Conservation (phyloP, 139 green algal species). For the Auxenochlorella pyrenoidosa region DNA sequence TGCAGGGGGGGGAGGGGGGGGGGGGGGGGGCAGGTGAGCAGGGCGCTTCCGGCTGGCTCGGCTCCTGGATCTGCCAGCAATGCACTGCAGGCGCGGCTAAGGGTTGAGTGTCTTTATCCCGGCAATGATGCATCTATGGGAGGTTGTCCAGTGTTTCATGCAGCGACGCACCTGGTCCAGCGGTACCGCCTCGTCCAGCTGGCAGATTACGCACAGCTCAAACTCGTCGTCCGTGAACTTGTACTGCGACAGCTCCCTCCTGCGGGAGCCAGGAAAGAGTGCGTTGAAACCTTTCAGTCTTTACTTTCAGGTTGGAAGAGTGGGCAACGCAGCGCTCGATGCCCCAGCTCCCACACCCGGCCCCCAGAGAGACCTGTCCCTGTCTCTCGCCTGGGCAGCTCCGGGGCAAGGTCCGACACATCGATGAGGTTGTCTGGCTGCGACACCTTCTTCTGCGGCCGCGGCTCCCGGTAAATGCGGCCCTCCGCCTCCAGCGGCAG, state of each 20-base stretch:
- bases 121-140: not conserved
- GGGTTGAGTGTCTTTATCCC: no score
- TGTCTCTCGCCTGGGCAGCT: not conserved
- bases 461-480: not conserved
- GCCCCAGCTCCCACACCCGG: no score
- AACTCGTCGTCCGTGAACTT: conserved; percentile 49
- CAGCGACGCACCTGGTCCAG: conserved; percentile 17
- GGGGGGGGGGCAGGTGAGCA: no score
- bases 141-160: no score
- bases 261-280: not conserved
- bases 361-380: no score
- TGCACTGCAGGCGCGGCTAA: no score
- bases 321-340: no score
- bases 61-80: not conserved
- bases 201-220: conserved; percentile 40
- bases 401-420: conserved; percentile 34
- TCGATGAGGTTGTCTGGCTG: conserved; percentile 35
- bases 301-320: no score
- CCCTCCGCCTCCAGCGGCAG: conserved; percentile 28
- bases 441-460: not conserved
- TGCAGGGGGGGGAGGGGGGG: not conserved
- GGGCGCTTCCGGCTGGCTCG: no score
- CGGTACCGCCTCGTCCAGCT: conserved; percentile 39
- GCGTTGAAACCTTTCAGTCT: no score
- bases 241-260: conserved; percentile 42